A percentile compares a stretch with the other conserved stretches of the same genome.
Conservation (phyloP, 2,329 filamentous ascomycete species). For the Rhynchosporium agropyri region DNA sequence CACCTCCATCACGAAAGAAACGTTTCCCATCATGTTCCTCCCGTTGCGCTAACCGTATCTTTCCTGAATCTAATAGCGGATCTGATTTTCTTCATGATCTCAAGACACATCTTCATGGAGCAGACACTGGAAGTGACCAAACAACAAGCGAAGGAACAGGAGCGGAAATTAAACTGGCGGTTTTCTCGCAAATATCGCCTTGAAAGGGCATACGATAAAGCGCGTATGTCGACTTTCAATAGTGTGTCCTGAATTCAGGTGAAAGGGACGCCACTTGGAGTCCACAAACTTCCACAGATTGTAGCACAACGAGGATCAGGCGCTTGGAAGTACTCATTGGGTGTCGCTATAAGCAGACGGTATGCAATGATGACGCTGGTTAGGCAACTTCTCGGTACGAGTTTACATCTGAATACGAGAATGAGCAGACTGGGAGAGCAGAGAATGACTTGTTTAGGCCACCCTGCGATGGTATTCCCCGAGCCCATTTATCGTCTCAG, state of each 20-base stretch:
- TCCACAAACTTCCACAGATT: background rate
- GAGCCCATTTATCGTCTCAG: background rate
- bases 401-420: background rate
- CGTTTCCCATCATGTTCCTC: background rate
- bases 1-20: background rate
- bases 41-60: background rate
- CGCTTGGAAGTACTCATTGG: background rate
- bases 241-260: slow-evolving; percentile 9
- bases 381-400: too few relatives aligned
- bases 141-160: background rate
- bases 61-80: background rate
- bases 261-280: slow-evolving; percentile 7
- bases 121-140: background rate
- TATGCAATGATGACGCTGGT: background rate
- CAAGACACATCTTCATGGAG: background rate
- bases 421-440: background rate
- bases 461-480: background rate
- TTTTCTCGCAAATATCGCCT: background rate
- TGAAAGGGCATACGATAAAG: background rate
- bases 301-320: background rate
- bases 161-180: background rate
- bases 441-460: background rate
- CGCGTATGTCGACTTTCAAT: slow-evolving; percentile 6
- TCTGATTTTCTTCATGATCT: background rate
- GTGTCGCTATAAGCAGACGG: background rate